Conservation (phyloP, 2,329 filamentous ascomycete genomes). For the Penicillium paneum region DNA sequence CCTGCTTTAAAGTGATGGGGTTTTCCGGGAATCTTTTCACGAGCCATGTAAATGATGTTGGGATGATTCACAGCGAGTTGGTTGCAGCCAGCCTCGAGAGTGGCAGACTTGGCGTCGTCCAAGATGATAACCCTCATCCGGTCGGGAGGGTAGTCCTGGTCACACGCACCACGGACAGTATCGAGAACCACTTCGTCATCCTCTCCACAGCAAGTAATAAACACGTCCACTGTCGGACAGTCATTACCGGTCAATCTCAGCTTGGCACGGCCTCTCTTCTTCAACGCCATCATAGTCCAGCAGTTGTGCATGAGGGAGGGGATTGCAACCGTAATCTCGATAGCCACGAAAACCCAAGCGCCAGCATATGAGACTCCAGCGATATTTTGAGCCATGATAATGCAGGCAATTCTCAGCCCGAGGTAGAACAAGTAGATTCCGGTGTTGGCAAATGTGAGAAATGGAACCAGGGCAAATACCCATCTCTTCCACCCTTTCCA, state of each 20-base stretch:
- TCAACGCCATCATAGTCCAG: conserved; percentile 58
- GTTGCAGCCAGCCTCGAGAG: conserved; percentile 36
- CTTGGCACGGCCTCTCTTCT: conserved; percentile 54
- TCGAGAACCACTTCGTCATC: conserved; percentile 43
- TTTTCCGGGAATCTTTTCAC: conserved; percentile 40
- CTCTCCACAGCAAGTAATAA: conserved; percentile 47
- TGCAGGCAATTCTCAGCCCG: conserved; percentile 51
- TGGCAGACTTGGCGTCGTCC: conserved; percentile 39
- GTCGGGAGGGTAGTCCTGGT: conserved; percentile 43
- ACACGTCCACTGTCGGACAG: conserved; percentile 43
- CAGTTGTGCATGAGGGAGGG: conserved; percentile 57
- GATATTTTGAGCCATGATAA: conserved; percentile 50
- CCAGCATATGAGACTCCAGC: conserved; percentile 44
- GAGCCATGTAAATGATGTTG: conserved; percentile 44
- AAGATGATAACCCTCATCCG: conserved; percentile 39
- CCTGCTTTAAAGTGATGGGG: conserved; percentile 61
- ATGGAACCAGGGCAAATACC: conserved; percentile 34
- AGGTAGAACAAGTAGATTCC: conserved; percentile 48
- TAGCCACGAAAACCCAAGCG: conserved; percentile 57
- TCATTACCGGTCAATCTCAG: conserved; percentile 45
- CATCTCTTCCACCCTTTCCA: conserved; percentile 39
- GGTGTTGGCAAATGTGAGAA: conserved; percentile 37
- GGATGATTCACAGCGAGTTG: conserved; percentile 36
- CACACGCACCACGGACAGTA: conserved; percentile 38
- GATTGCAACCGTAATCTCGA: conserved; percentile 54